Percentiles rank a stretch among this genome's conserved stretches.
phyloP scores from a whole-genome alignment of 257 asterid genomes.

The Solanum chilense region DNA sequence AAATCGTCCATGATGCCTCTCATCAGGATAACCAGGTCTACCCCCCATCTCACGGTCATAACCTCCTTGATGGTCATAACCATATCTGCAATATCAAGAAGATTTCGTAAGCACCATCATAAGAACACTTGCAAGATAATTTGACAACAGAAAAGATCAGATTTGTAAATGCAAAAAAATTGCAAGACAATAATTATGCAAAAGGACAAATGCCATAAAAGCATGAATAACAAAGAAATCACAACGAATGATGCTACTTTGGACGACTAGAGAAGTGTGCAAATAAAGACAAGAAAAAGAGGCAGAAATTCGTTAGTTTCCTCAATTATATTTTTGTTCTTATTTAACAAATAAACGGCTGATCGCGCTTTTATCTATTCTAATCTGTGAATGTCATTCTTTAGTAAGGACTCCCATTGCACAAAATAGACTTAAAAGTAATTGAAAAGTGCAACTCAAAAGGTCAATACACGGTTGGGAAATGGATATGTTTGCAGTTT shows the following conservation, averaged over 20 bases:
- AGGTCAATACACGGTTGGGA: neutral
- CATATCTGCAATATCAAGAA: slow-evolving; percentile 41
- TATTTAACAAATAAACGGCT: neutral
- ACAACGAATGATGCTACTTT: neutral
- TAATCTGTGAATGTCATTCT: neutral
- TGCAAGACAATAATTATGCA: neutral
- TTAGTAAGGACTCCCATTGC: neutral
- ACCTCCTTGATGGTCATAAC: slow-evolving; percentile 68
- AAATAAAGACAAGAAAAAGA: neutral
- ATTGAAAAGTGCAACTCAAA: neutral
- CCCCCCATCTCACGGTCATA: slow-evolving; percentile 81
- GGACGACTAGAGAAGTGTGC: neutral
- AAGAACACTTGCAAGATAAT: neutral
- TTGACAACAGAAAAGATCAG: neutral
- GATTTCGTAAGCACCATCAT: neutral
- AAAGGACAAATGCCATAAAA: neutral
- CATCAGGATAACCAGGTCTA: slow-evolving; percentile 76
- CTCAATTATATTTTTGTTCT: neutral
- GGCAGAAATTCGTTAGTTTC: neutral
- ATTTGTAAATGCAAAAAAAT: neutral
- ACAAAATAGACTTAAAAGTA: neutral
- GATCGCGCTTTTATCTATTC: neutral
- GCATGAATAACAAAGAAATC: neutral
- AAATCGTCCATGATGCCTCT: slow-evolving; percentile 76
- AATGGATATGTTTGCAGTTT: neutral